These are phyloP conservation scores for Cyclocybe aegerita DNA, from an alignment of 768 basidiomycete genomes.

Conservation along the genomic window DNA sequence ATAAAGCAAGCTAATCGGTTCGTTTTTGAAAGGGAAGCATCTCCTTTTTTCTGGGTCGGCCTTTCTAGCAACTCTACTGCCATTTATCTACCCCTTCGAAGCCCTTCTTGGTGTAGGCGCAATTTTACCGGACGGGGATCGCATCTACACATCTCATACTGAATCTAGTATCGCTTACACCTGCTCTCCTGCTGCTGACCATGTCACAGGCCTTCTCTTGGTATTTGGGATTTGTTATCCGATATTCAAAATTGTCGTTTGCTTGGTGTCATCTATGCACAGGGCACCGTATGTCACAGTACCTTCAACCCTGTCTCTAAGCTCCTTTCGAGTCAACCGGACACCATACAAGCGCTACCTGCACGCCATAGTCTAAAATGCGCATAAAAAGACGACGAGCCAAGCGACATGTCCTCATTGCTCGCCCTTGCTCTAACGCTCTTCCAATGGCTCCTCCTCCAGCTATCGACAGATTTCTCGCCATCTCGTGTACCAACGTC, in stretches of 20 bases:
- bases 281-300: slow-evolving; percentile 8
- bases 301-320: slow-evolving; percentile 11
- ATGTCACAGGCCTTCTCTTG: slow-evolving; percentile 14
- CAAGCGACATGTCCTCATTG: slow-evolving; percentile 4
- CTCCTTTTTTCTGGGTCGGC: too few species aligned
- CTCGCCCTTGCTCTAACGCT: slow-evolving; percentile 16
- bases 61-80: not conserved
- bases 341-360: slow-evolving; percentile 13
- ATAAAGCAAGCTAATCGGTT: not conserved
- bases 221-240: slow-evolving; percentile 14
- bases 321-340: slow-evolving; percentile 18
- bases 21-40: not conserved
- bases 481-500: slow-evolving; percentile 67
- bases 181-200: slow-evolving; percentile 7
- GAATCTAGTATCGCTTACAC: slow-evolving; percentile 8
- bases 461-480: slow-evolving; percentile 46
- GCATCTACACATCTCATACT: slow-evolving; percentile 7
- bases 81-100: slow-evolving; percentile 6
- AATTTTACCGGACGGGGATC: slow-evolving; percentile 22
- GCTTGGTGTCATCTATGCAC: slow-evolving; percentile 23
- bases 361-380: slow-evolving; percentile 18
- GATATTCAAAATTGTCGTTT: slow-evolving; percentile 19
- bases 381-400: slow-evolving; percentile 17
- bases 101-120: slow-evolving; percentile 10
- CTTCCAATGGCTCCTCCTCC: slow-evolving; percentile 34